A percentile compares a stretch with the other conserved stretches of the same genome.
Evolutionary conservation across 2,329 filamentous ascomycete genomes (phyloP).

Genomic region (Penicillium glabrum): DNA sequence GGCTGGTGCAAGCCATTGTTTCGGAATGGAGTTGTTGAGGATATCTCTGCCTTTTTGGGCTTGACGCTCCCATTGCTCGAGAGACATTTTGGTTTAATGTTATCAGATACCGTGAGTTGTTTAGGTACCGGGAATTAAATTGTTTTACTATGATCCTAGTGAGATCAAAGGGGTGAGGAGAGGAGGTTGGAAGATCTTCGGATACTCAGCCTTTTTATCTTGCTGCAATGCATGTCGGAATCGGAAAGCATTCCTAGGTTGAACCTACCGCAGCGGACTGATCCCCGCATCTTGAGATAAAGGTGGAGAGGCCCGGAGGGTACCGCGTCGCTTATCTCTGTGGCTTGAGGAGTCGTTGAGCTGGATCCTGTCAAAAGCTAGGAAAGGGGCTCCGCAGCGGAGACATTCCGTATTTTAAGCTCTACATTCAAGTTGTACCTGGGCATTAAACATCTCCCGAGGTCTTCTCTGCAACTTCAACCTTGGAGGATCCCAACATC

Average conservation of each 20-base stretch:
- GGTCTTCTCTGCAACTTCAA: not conserved
- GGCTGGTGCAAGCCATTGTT: constrained; percentile 34
- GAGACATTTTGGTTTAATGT: not conserved
- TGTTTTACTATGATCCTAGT: not conserved
- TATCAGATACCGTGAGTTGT: not conserved
- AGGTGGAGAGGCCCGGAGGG: constrained; percentile 1
- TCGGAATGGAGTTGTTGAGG: constrained; percentile 33
- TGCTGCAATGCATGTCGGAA: constrained; percentile 3
- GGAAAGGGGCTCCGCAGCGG: constrained; percentile 4
- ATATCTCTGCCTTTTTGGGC: constrained; percentile 35
- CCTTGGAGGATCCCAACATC: not conserved
- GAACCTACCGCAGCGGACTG: constrained; percentile 2
- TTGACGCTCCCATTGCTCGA: constrained; percentile 29
- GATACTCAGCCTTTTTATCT: not conserved
- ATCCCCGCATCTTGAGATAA: constrained; percentile 1
- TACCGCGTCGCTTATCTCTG: not conserved
- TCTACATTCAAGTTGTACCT: not conserved
- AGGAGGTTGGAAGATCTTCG: not conserved
- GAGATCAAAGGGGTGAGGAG: not conserved
- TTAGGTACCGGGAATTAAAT: not conserved
- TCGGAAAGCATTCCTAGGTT: constrained; percentile 3
- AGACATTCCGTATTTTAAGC: constrained; percentile 7
- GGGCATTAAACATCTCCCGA: not conserved
- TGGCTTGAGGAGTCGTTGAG: not conserved
- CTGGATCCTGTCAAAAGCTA: not conserved